phyloP scores from a whole-genome alignment of 208 protist species.

The Porcisia deanei region DNA sequence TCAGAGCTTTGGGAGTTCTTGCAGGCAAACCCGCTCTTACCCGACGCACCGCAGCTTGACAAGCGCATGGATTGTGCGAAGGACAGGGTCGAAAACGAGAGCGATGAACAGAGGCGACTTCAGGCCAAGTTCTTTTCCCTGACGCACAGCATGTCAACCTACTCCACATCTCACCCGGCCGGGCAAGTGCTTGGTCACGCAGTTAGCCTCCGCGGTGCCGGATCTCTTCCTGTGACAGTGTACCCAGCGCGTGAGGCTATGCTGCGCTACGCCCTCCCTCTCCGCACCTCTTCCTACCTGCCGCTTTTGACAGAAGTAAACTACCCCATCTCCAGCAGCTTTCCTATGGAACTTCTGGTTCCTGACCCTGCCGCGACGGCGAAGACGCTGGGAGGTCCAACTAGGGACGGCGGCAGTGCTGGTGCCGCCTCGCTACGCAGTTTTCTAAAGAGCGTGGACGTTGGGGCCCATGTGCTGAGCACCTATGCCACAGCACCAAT shows the following conservation, averaged over 20 bases:
- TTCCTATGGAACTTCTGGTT: constrained; percentile 62
- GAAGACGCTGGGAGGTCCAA: background rate
- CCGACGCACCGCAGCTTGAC: constrained; percentile 12
- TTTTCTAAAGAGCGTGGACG: constrained; percentile 39
- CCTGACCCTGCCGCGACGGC: constrained; percentile 12
- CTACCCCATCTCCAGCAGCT: constrained; percentile 74
- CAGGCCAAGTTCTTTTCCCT: constrained; percentile 55
- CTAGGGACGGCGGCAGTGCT: background rate
- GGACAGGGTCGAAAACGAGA: background rate
- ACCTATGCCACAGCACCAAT: constrained; percentile 74
- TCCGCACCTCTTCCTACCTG: constrained; percentile 66
- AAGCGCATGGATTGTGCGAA: background rate
- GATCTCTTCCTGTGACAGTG: constrained; percentile 37
- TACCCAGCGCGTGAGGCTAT: constrained; percentile 73
- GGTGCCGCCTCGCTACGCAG: constrained; percentile 9
- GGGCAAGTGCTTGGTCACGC: constrained; percentile 76
- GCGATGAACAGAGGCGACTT: background rate
- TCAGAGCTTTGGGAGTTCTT: constrained; percentile 71
- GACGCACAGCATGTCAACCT: constrained; percentile 51
- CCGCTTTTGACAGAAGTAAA: constrained; percentile 54
- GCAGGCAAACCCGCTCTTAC: constrained; percentile 52
- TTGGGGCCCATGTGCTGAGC: constrained; percentile 64
- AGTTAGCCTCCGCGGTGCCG: constrained; percentile 68
- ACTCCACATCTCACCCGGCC: constrained; percentile 29
- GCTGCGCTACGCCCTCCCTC: constrained; percentile 74